Conservation (phyloP, 805 yeast species). For the Metschnikowia proteae region DNA sequence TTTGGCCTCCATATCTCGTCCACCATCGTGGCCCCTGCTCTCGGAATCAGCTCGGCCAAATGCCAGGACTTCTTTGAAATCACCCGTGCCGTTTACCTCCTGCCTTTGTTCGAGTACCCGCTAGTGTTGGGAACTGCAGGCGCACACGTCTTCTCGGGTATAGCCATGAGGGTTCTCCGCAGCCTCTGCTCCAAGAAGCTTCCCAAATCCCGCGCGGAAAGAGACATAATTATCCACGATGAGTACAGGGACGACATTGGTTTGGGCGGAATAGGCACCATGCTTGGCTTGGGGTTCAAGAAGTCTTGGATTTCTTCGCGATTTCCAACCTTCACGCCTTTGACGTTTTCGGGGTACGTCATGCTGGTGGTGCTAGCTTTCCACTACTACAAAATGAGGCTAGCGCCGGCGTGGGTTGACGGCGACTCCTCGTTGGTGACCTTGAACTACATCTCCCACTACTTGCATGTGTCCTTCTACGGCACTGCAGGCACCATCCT, state of each 20-base stretch:
- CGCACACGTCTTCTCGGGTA: conserved; percentile 53
- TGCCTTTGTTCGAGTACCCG: conserved; percentile 44
- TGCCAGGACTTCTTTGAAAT: conserved; percentile 56
- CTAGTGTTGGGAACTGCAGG: conserved; percentile 46
- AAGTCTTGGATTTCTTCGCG: conserved; percentile 41
- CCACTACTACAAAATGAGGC: conserved; percentile 48
- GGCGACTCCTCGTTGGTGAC: conserved; percentile 61
- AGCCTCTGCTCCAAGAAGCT: conserved; percentile 10
- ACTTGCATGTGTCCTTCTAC: conserved; percentile 12
- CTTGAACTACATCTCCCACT: conserved; percentile 46
- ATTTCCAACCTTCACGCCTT: conserved; percentile 51
- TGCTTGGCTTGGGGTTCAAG: conserved; percentile 53
- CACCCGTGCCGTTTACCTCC: conserved; percentile 59
- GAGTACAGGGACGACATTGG: conserved; percentile 47
- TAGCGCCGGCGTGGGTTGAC: conserved; percentile 50
- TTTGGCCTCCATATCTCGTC: conserved; percentile 54
- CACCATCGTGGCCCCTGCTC: conserved; percentile 51
- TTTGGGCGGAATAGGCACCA: conserved; percentile 56
- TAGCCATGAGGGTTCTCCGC: conserved; percentile 35
- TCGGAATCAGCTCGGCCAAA: conserved; percentile 35
- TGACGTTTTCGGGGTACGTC: conserved; percentile 57
- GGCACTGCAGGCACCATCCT: conserved; percentile 13
- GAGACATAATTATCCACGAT: conserved; percentile 25
- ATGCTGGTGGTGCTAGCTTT: conserved; percentile 41
- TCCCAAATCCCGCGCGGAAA: conserved; percentile 4